Evolutionary conservation across 192 early-diverging fungal species (phyloP).

Genomic region (Coemansia sp.): DNA sequence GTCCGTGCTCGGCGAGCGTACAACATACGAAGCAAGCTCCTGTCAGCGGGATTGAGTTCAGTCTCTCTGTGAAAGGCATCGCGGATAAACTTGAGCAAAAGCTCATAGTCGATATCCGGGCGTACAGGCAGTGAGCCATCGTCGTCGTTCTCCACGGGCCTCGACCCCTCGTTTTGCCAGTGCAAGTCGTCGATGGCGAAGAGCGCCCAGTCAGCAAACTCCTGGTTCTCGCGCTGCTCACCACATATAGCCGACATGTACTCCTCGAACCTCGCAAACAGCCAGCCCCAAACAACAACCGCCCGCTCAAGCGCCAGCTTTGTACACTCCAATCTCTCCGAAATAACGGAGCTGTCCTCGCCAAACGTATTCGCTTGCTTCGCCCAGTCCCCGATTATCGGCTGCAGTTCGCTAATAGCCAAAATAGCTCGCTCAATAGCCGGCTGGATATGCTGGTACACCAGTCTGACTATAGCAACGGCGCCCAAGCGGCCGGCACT

Average conservation of each 20-base stretch:
- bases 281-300: slow-evolving; percentile 35
- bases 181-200: slow-evolving; percentile 39
- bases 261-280: slow-evolving; percentile 31
- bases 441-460: slow-evolving; percentile 39
- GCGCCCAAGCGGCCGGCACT: slow-evolving; percentile 41
- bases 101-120: slow-evolving; percentile 37
- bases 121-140: slow-evolving; percentile 40
- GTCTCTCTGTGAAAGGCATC: slow-evolving; percentile 22
- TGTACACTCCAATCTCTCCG: not conserved
- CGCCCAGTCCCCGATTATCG: slow-evolving; percentile 10
- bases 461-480: slow-evolving; percentile 20
- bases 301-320: slow-evolving; percentile 19
- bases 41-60: not conserved
- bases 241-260: slow-evolving; percentile 23
- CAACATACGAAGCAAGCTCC: not conserved
- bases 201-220: slow-evolving; percentile 49
- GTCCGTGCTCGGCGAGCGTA: not conserved
- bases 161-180: slow-evolving; percentile 49
- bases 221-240: slow-evolving; percentile 47
- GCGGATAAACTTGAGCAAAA: slow-evolving; percentile 36
- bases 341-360: not conserved
- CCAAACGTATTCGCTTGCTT: not conserved
- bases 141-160: slow-evolving; percentile 19
- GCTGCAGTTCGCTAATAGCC: slow-evolving; percentile 15
- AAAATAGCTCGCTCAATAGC: slow-evolving; percentile 39